Evolutionary conservation across 208 protist genomes (phyloP).

Genomic region (Sergeia podlipaevii): DNA sequence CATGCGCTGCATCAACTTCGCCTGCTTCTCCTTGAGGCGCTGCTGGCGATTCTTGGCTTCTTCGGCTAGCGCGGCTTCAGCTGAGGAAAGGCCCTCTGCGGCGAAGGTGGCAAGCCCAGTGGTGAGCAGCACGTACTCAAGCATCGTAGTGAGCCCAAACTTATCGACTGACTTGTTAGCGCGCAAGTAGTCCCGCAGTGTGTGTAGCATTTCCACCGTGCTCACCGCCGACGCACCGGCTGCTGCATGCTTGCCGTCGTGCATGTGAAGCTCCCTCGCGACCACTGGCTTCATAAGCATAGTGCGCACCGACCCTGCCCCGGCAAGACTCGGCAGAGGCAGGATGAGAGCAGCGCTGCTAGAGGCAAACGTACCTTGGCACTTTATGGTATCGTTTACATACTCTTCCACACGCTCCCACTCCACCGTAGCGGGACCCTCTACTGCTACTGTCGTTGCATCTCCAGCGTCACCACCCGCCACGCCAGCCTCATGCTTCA

Average conservation of each 20-base stretch:
- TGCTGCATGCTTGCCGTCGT: neutral
- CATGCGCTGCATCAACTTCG: conserved; percentile 54
- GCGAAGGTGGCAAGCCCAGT: conserved; percentile 32
- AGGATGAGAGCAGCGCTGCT: neutral
- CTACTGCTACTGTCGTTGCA: neutral
- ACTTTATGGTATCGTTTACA: conserved; percentile 10
- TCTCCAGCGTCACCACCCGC: neutral
- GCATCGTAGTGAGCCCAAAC: conserved; percentile 54
- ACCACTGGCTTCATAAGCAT: too few relatives aligned
- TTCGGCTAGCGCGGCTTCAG: conserved; percentile 11
- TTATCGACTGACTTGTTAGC: conserved; percentile 25
- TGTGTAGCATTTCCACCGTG: conserved; percentile 35
- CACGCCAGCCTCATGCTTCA: conserved; percentile 6
- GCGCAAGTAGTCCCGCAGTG: conserved; percentile 26
- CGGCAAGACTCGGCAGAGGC: neutral
- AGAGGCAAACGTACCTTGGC: neutral
- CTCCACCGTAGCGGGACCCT: conserved; percentile 4
- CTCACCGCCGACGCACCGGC: conserved; percentile 5
- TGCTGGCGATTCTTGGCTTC: conserved; percentile 30
- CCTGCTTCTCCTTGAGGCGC: conserved; percentile 62
- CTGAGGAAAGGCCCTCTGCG: conserved; percentile 3
- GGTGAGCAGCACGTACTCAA: conserved; percentile 34
- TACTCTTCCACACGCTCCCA: conserved; percentile 42
- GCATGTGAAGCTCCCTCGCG: too few relatives aligned
- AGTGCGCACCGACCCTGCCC: too few relatives aligned